These are phyloP conservation scores for Suillus cothurnatus DNA, from an alignment of 768 basidiomycete genomes.

Conservation along the genomic window DNA sequence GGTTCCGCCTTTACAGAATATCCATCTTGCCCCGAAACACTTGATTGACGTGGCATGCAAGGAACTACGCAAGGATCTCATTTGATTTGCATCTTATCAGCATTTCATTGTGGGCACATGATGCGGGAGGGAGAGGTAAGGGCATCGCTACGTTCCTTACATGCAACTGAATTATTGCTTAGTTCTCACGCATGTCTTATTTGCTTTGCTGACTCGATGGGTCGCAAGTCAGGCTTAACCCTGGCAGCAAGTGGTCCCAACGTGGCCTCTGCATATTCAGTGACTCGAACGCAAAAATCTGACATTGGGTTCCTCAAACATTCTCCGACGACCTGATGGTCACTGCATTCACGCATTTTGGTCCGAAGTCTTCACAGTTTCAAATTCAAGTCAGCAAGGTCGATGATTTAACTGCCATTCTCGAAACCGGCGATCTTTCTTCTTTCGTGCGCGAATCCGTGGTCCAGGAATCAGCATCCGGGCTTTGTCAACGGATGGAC, in stretches of 20 bases:
- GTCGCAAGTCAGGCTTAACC: constrained; percentile 34
- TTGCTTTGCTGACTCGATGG: constrained; percentile 48
- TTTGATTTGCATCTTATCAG: constrained; percentile 53
- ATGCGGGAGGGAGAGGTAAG: constrained; percentile 45
- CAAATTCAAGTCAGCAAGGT: constrained; percentile 59
- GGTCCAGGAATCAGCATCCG: constrained; percentile 75
- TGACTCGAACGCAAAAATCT: constrained; percentile 31
- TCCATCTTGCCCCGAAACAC: constrained; percentile 20
- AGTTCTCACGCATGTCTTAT: constrained; percentile 37
- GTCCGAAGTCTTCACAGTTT: constrained; percentile 80
- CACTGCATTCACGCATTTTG: constrained; percentile 64
- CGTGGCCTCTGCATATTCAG: not conserved
- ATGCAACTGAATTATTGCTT: constrained; percentile 9
- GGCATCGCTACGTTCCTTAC: not conserved
- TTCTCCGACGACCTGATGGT: constrained; percentile 43
- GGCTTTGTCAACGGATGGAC: constrained; percentile 75
- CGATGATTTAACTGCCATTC: constrained; percentile 43
- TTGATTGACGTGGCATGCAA: constrained; percentile 44
- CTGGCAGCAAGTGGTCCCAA: not conserved
- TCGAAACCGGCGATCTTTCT: constrained; percentile 39
- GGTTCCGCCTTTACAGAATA: not conserved
- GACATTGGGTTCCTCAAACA: constrained; percentile 20
- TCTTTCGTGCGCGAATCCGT: constrained; percentile 62
- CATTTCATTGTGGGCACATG: constrained; percentile 55
- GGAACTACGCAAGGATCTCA: constrained; percentile 38